Base-by-base conservation (phyloP, 805 yeast genomes). In the Nakazawaea siamensis region DNA sequence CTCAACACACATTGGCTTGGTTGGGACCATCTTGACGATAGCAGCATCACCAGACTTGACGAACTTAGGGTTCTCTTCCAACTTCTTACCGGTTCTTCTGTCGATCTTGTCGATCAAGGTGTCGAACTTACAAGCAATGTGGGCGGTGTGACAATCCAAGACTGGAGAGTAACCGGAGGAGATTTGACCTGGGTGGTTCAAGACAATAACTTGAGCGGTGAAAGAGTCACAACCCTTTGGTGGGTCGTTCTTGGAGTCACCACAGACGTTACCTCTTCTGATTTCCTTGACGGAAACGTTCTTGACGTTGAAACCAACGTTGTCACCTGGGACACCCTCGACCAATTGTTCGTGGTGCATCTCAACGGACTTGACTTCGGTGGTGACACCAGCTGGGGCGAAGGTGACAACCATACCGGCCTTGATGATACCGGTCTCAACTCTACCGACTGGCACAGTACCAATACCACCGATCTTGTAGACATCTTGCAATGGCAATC, bases 41-140 rank as follows among this genome's bases (percentile, higher is more conserved):
- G 95, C 90, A 70, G 94, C 87, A 71, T 88, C 95, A 66, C 95
- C 95, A 58, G 94, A 81, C 74, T 87, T 87, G 68, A 94, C 76
- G 73, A 79, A 84, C 64, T 90, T 88, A 56, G 96, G 95, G 56
- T 71, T 66, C 59, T 81, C 88, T 76, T 86, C 94, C 58, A 80
- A 66, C 62, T 73, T 70, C 82, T 90, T 84, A 71, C 94, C 94
- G 57, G 95, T 79, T 68, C 88, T 79, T 71, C 88, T 81, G 78
- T 84, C 94, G 57, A 83, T 80, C 80, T 85, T 80, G 66, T 76
- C 78, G 49, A 80, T 51, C 54, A 84, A 76, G 58, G 40, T 37
- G 57, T 76, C 81, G 72, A 84, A 80, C 68, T 73, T 79, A 70
- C 92, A 85, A 57, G 94, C 90, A 68, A 81, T 82, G 73, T 84